Base-by-base conservation (phyloP, 2,329 filamentous ascomycete genomes). In the Phyllosticta citriasiana region DNA sequence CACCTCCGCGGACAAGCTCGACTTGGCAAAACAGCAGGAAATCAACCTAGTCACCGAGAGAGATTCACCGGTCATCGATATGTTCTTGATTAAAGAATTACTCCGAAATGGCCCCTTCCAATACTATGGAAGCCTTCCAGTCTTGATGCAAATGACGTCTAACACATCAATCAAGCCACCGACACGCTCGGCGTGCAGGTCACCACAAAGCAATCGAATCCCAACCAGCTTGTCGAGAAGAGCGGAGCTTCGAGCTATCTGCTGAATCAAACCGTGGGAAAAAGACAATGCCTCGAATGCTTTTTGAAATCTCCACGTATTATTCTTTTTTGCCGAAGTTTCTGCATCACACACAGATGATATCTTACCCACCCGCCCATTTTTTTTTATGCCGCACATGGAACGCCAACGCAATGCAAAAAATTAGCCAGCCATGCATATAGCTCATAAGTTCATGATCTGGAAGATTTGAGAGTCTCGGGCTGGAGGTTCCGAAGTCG, bases 341-440 rank as follows among this genome's bases (percentile, higher is more conserved):
- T 24, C 12, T 26, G 40, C 26, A 51, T 52, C 55, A 53, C 58
- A 56, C 53, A 24, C 50, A 52, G 51, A 53, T 55, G 35, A 60
- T 27, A 24, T 35, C 27, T 54, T 56, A 27, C 16, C 25, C 26
- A 14, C 51, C 58, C 58, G 40, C 53, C 33, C 47, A 33, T 52
- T 22, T 47, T 30, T 30, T 52, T 51, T 56, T 52, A 60, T 60
- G 58, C 58, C 27, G 40, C 35, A 33, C 33, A 56, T 33, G 30
- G n/a, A 58, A 62, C 60, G 60, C 60, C 60, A 55, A 58, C 55
- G 60, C 60, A 62, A 62, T 62, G 60, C 60, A 62, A 61, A 47
- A 57, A 57, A 55, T 22, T 47, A 47, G 40, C 40, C 40, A 47
- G 40, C 40, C 40, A 47, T 47, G 40, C 40, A 52, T 55, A n/a